Percentiles rank a stretch among this genome's conserved stretches.
phyloP scores from a whole-genome alignment of 139 green algal species.

The Chlorella sp. region DNA sequence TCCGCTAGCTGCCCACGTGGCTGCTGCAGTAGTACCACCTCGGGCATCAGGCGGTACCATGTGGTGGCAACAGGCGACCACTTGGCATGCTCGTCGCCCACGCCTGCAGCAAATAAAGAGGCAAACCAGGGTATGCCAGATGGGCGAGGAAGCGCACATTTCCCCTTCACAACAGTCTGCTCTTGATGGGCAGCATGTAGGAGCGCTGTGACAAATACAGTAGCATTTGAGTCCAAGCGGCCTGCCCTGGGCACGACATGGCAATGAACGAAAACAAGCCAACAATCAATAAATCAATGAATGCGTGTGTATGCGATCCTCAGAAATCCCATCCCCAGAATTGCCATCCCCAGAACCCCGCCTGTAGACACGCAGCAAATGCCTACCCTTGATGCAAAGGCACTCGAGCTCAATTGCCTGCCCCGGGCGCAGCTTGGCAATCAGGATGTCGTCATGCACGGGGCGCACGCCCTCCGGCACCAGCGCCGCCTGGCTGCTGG shows the following conservation, averaged over 20 bases:
- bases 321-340: too few species aligned
- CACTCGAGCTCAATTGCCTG: conserved; percentile 92
- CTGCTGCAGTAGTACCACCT: conserved; percentile 77
- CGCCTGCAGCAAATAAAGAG: conserved; percentile 39
- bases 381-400: conserved; percentile 84
- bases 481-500: conserved; percentile 57
- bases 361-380: neutral
- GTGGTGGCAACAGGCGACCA: conserved; percentile 97
- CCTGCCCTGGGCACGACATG: neutral
- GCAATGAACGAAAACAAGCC: too few species aligned
- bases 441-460: conserved; percentile 89
- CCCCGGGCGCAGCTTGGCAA: conserved; percentile 89
- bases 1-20: conserved; percentile 60
- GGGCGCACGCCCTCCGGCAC: conserved; percentile 35
- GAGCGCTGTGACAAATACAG: neutral
- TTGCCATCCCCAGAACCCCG: neutral
- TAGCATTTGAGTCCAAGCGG: neutral
- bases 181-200: neutral
- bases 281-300: too few species aligned
- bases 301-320: too few species aligned
- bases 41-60: conserved; percentile 91
- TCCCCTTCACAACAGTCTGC: neutral
- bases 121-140: neutral
- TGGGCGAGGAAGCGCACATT: neutral
- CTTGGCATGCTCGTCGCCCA: conserved; percentile 96